Conservation (phyloP, 352 stramenopile species). For the Pythium coloratum region DNA sequence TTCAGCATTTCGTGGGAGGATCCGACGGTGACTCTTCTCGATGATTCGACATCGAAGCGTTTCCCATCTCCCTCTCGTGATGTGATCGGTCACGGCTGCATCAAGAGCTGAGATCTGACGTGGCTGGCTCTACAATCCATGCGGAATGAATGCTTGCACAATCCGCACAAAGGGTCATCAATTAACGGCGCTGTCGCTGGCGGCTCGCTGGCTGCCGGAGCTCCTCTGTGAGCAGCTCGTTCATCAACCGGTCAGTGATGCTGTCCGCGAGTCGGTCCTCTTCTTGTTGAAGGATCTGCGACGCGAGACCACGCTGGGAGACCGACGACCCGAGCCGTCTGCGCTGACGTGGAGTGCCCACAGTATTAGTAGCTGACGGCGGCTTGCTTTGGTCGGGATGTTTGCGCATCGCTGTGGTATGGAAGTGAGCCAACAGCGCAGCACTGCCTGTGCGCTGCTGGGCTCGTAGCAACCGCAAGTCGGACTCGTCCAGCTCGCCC, state of each 20-base stretch:
- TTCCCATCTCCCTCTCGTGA: slow-evolving; percentile 11
- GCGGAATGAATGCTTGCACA: slow-evolving; percentile 18
- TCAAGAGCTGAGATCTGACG: slow-evolving; percentile 29
- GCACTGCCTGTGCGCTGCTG: slow-evolving; percentile 9
- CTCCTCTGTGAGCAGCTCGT: slow-evolving; percentile 13
- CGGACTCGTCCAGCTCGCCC: slow-evolving; percentile 20
- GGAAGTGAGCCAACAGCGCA: slow-evolving; percentile 1
- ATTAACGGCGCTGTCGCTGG: not conserved
- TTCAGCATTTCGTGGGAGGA: slow-evolving; percentile 19
- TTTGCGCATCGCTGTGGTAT: not conserved
- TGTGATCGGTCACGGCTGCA: slow-evolving; percentile 20
- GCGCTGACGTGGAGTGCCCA: not conserved
- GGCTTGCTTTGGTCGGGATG: not conserved
- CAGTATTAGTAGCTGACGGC: not conserved
- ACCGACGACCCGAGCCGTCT: not conserved
- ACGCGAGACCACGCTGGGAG: not conserved
- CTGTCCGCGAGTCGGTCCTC: slow-evolving; percentile 16
- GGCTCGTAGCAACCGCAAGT: slow-evolving; percentile 17
- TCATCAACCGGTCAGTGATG: slow-evolving; percentile 23
- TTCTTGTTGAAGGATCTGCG: slow-evolving; percentile 21
- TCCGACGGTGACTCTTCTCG: slow-evolving; percentile 11
- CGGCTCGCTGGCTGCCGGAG: not conserved
- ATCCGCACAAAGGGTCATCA: not conserved
- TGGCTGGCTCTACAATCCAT: not conserved
- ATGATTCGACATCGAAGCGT: not conserved